Evolutionary conservation across 495 filamentous ascomycete genomes (phyloP).

Genomic region (Haplographium delicatum): DNA sequence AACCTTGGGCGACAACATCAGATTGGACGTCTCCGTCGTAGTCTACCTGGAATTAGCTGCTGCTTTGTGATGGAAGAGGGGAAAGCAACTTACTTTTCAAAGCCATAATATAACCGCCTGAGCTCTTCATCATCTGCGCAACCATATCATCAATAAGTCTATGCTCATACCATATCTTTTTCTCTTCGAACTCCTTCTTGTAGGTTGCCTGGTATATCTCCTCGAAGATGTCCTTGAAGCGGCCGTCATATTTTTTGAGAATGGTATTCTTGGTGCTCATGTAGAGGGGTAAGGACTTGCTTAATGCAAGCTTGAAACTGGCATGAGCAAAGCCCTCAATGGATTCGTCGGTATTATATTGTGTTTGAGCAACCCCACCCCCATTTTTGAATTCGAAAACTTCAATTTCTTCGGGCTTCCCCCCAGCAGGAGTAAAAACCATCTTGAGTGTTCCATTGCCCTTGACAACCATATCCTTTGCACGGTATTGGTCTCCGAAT

Average conservation of each 20-base stretch:
- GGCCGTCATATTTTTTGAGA: conserved; percentile 95
- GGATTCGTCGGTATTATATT: conserved; percentile 97
- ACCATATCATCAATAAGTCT: conserved; percentile 99
- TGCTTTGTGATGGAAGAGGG: conserved; percentile 1
- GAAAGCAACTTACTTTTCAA: conserved; percentile 72
- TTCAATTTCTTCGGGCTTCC: conserved; percentile 78
- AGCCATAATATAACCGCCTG: conserved; percentile 92
- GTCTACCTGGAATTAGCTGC: conserved; percentile 45
- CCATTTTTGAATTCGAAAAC: conserved; percentile 83
- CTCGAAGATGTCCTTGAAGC: conserved; percentile 99
- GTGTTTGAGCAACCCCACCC: conserved; percentile 84
- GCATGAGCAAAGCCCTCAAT: conserved; percentile 93
- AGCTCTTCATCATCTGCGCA: conserved; percentile 98
- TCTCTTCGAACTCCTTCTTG: conserved; percentile 80
- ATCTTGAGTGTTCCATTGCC: conserved; percentile 85
- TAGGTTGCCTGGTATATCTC: conserved; percentile 87
- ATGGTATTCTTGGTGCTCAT: conserved; percentile 99
- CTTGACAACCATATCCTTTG: conserved; percentile 77
- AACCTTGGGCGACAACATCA: conserved; percentile 96
- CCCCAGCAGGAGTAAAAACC: conserved; percentile 82
- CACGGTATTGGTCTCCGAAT: conserved; percentile 97
- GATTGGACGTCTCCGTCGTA: conserved; percentile 99
- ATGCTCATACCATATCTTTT: conserved; percentile 98
- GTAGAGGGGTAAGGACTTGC: conserved; percentile 84
- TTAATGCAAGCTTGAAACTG: conserved; percentile 87